Evolutionary conservation across 495 filamentous ascomycete species (phyloP).

Genomic region (Lophium mytilinum): DNA sequence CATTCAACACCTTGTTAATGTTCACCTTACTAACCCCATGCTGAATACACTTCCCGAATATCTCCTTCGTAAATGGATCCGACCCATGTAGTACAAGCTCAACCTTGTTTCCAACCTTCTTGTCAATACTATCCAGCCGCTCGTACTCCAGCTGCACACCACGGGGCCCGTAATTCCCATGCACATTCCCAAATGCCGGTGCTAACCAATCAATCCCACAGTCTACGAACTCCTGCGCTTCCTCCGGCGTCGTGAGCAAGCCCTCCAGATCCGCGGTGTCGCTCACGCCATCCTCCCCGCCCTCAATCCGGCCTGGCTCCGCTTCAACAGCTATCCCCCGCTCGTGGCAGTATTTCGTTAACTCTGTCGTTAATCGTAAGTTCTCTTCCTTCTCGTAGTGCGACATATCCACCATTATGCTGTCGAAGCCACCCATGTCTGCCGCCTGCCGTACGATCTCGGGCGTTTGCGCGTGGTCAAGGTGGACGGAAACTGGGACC

Average conservation of each 20-base stretch:
- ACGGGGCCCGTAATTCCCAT: slow-evolving; percentile 70
- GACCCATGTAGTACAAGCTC: slow-evolving; percentile 70
- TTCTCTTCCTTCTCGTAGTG: slow-evolving; percentile 80
- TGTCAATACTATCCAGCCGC: slow-evolving; percentile 54
- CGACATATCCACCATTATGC: slow-evolving; percentile 36
- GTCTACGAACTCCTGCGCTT: slow-evolving; percentile 65
- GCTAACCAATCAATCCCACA: slow-evolving; percentile 79
- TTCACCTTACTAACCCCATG: slow-evolving; percentile 71
- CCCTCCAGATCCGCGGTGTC: slow-evolving; percentile 70
- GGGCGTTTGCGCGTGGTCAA: slow-evolving; percentile 31
- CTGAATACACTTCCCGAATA: slow-evolving; percentile 59
- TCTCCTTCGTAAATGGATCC: slow-evolving; percentile 62
- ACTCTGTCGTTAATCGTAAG: slow-evolving; percentile 58
- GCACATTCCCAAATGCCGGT: slow-evolving; percentile 79
- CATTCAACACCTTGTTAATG: slow-evolving; percentile 76
- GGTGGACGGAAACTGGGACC: slow-evolving; percentile 28
- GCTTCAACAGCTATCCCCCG: slow-evolving; percentile 72
- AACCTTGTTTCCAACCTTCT: slow-evolving; percentile 53
- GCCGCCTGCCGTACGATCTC: slow-evolving; percentile 26
- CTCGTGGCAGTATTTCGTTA: slow-evolving; percentile 63
- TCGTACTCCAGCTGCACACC: slow-evolving; percentile 70
- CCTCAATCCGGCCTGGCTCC: slow-evolving; percentile 75
- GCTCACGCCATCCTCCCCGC: slow-evolving; percentile 74
- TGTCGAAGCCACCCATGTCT: slow-evolving; percentile 26
- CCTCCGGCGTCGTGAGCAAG: slow-evolving; percentile 67